Percentiles rank a stretch among this genome's conserved stretches.
phyloP scores from a whole-genome alignment of 257 asterid genomes.

The Solanum tarijense region DNA sequence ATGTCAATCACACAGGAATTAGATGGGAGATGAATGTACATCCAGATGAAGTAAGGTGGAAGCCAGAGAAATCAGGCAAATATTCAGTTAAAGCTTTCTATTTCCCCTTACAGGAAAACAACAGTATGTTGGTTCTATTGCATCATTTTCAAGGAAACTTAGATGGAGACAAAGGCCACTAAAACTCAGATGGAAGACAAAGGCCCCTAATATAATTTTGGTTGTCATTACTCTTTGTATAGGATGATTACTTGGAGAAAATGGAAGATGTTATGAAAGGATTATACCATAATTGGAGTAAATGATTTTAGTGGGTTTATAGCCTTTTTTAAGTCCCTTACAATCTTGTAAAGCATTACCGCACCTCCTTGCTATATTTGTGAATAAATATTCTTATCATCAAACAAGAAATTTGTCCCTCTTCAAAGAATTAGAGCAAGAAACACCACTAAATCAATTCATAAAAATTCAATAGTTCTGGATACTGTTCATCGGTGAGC shows the following conservation, averaged over 20 bases:
- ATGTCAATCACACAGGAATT: not conserved
- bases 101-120: not conserved
- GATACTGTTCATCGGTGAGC: not conserved
- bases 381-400: not conserved
- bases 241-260: not conserved
- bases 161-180: not conserved
- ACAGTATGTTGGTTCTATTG: not conserved
- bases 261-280: not conserved
- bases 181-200: not conserved
- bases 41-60: not conserved
- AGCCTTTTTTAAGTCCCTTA: not conserved
- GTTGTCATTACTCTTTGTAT: not conserved
- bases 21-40: not conserved
- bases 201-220: not conserved
- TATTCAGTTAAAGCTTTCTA: not conserved
- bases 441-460: not conserved
- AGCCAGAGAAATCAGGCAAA: not conserved
- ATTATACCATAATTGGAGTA: not conserved
- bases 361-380: not conserved
- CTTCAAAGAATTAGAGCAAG: not conserved
- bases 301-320: not conserved
- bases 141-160: not conserved
- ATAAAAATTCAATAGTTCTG: not conserved
- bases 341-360: not conserved
- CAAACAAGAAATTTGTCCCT: not conserved